Conservation (phyloP, 768 basidiomycete genomes). For the Paxillus ammoniavirescens region DNA sequence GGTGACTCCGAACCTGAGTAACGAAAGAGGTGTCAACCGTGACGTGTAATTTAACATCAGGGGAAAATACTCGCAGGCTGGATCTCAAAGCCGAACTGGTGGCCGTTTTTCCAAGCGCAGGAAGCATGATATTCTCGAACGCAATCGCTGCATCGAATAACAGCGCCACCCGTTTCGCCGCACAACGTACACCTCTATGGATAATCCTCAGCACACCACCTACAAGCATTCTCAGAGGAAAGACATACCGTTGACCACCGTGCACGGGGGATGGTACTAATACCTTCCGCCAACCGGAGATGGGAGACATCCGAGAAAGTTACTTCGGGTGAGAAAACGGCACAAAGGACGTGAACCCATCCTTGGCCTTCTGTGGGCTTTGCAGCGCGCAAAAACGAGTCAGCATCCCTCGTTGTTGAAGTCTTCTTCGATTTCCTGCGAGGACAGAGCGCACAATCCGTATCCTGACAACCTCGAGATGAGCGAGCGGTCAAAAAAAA, state of each 20-base stretch:
- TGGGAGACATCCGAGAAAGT: slow-evolving; percentile 72
- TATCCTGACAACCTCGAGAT: slow-evolving; percentile 46
- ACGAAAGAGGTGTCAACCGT: not conserved
- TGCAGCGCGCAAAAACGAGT: slow-evolving; percentile 69
- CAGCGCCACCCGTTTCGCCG: slow-evolving; percentile 68
- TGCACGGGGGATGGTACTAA: slow-evolving; percentile 67
- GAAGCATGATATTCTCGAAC: slow-evolving; percentile 77
- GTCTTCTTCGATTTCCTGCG: slow-evolving; percentile 39
- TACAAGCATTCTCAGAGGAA: not conserved
- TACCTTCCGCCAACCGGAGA: slow-evolving; percentile 81
- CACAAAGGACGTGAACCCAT: slow-evolving; percentile 90
- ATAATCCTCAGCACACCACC: slow-evolving; percentile 8
- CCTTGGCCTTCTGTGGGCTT: slow-evolving; percentile 93
- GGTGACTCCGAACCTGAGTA: slow-evolving; percentile 70
- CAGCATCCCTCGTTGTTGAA: slow-evolving; percentile 47
- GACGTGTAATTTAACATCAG: not conserved
- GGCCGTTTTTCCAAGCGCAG: slow-evolving; percentile 85
- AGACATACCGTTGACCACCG: slow-evolving; percentile 72
- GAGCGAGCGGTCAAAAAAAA: not conserved
- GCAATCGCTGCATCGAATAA: slow-evolving; percentile 84
- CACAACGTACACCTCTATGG: slow-evolving; percentile 76
- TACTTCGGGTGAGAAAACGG: slow-evolving; percentile 85
- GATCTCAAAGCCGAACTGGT: slow-evolving; percentile 92
- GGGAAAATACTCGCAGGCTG: slow-evolving; percentile 55
- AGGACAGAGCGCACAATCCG: slow-evolving; percentile 87